These are phyloP conservation scores for Kwoniella heveanensis DNA, from an alignment of 768 basidiomycete species.

Conservation along the genomic window DNA sequence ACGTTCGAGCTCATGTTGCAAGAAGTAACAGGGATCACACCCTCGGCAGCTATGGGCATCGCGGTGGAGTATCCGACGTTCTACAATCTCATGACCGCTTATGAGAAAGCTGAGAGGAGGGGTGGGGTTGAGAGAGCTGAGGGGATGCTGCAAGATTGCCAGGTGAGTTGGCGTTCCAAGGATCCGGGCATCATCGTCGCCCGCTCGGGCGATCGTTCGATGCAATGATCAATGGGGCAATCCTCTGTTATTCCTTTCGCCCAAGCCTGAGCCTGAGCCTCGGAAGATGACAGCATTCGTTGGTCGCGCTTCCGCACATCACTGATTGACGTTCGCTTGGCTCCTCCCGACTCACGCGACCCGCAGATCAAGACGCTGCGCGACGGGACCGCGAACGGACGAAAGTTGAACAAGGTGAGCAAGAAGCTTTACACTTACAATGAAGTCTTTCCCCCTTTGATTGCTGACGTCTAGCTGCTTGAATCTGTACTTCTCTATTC, in stretches of 20 bases:
- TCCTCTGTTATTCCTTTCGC: too few relatives aligned
- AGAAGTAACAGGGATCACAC: slow-evolving; percentile 53
- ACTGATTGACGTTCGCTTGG: too few relatives aligned
- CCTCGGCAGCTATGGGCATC: slow-evolving; percentile 47
- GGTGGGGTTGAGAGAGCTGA: slow-evolving; percentile 34
- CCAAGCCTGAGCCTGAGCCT: too few relatives aligned
- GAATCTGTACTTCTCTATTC: background rate
- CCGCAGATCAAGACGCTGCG: slow-evolving; percentile 36
- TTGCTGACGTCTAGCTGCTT: background rate
- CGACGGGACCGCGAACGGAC: slow-evolving; percentile 40
- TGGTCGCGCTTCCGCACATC: too few relatives aligned
- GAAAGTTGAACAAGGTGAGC: slow-evolving; percentile 36
- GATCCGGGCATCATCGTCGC: too few relatives aligned
- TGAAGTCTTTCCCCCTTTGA: too few relatives aligned
- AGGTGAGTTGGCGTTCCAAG: too few relatives aligned
- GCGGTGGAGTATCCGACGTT: slow-evolving; percentile 43
- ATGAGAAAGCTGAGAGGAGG: slow-evolving; percentile 43
- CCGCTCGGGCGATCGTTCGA: too few relatives aligned
- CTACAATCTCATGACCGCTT: slow-evolving; percentile 49
- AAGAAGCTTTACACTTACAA: too few relatives aligned
- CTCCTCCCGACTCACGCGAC: too few relatives aligned
- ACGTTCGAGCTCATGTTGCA: slow-evolving; percentile 54
- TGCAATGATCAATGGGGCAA: too few relatives aligned
- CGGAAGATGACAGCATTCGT: too few relatives aligned
- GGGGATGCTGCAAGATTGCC: slow-evolving; percentile 43